These are phyloP conservation scores for Leptographium galeiforme DNA, from an alignment of 2,329 filamentous ascomycete species.

Conservation along the genomic window DNA sequence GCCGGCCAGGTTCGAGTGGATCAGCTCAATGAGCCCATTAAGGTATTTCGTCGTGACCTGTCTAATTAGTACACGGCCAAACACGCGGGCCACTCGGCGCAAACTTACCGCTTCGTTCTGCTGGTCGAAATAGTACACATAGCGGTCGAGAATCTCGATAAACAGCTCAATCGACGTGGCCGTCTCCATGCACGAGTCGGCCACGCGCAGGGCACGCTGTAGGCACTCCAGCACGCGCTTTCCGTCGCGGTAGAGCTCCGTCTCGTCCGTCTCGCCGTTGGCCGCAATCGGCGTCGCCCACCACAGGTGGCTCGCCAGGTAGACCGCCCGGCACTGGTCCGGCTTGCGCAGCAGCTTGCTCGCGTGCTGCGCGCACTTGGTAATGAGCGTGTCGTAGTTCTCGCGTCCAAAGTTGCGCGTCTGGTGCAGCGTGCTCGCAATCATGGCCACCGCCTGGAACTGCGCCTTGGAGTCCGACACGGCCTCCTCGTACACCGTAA, in stretches of 20 bases:
- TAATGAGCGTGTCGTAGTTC: conserved; percentile 97
- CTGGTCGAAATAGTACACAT: conserved; percentile 99
- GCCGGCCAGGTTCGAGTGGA: conserved; percentile 86
- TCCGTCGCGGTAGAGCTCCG: conserved; percentile 87
- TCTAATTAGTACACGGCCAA: background rate
- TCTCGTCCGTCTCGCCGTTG: conserved; percentile 68
- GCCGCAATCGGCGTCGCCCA: conserved; percentile 80
- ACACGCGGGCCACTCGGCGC: background rate
- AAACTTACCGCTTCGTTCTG: conserved; percentile 83
- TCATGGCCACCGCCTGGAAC: conserved; percentile 93
- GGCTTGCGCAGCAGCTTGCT: conserved; percentile 96
- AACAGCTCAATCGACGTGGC: conserved; percentile 95
- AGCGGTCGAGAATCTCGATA: conserved; percentile 94
- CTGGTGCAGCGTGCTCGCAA: conserved; percentile 78
- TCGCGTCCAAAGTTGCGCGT: conserved; percentile 87
- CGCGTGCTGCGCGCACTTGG: conserved; percentile 90
- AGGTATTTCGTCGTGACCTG: conserved; percentile 90
- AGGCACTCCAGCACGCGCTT: conserved; percentile 95
- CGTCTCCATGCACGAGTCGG: conserved; percentile 98
- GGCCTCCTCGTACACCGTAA: conserved; percentile 94
- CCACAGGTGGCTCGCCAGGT: conserved; percentile 93
- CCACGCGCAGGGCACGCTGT: conserved; percentile 86
- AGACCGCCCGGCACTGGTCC: conserved; percentile 93
- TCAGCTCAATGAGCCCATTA: conserved; percentile 94
- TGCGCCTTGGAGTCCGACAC: conserved; percentile 93